Base-by-base conservation (phyloP, 192 early-diverging fungal species). In the Pilaira anomala region DNA sequence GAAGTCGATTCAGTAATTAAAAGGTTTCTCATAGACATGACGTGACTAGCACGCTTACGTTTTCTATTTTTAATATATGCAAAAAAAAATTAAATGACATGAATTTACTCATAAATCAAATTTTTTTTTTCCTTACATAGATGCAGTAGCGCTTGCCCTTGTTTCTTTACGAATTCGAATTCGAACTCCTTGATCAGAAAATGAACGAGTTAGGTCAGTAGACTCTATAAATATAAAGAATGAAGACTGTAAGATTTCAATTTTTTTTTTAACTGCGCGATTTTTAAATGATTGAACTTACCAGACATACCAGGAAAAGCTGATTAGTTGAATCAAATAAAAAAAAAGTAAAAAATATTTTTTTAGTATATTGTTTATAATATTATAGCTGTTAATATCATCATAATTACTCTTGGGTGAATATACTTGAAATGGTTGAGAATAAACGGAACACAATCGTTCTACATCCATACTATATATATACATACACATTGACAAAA, bases 21-120 rank as follows among this genome's bases (percentile, higher is more conserved):
- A 21, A 62, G 46, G 28, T 62, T 62, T 33, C 48, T 45, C 60
- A 62, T 62, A 7, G 60, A 62, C 60, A 62, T 62, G 26, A 55
- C 53, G 30, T 33, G 29, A 55, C 53, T 55, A 2, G 53, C 28
- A 52, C 52, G 52, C 29, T n/a, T 25, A 9, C 29, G 26, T 54
- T 54, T 54, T 28, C 52, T 54, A 19, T 46, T 46, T 0, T 52
- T 28, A 14, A 28, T n/a, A n/a, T n/a, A n/a, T n/a, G n/a, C n/a
- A 25, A 25, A 11, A 11, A 28, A 9, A 9, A 6, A 9, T 9
- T 36, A 36, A 36, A 36, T 36, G 33, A 36, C 33, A 36, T 36
- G 4, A 9, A 3, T 29, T 28, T n/a, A n/a, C n/a, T n/a, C n/a
- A n/a, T n/a, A n/a, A n/a, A n/a, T n/a, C n/a, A n/a, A n/a, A n/a